These are phyloP conservation scores for Fusarium compactum DNA, from an alignment of 2,329 filamentous ascomycete genomes.

Conservation along the genomic window DNA sequence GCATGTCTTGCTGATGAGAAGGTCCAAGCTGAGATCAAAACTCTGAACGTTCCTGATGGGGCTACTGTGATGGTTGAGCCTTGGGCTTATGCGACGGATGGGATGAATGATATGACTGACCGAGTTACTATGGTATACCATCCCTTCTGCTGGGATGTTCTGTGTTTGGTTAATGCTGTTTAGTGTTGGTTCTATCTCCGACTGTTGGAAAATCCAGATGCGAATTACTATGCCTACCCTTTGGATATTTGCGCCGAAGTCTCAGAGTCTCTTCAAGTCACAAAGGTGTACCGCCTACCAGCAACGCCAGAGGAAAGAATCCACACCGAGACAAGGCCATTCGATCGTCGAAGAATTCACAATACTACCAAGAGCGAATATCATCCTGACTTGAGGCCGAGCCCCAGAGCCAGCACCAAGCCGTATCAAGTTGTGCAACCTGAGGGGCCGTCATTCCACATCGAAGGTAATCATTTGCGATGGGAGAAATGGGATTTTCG, in stretches of 20 bases:
- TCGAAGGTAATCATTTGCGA: conserved; percentile 57
- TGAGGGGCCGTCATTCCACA: conserved; percentile 51
- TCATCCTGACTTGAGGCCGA: conserved; percentile 47
- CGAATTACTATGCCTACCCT: conserved; percentile 68
- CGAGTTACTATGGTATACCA: conserved; percentile 61
- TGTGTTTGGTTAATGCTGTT: fast-evolving
- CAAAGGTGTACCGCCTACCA: conserved; percentile 61
- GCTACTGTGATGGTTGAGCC: conserved; percentile 63
- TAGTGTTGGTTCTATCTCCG: conserved; percentile 49
- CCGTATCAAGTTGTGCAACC: conserved; percentile 50
- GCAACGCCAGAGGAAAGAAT: conserved; percentile 48
- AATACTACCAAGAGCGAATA: conserved; percentile 57
- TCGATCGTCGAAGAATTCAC: conserved; percentile 58
- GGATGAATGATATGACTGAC: conserved; percentile 62
- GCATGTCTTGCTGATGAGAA: conserved; percentile 58
- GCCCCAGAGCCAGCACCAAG: conserved; percentile 47
- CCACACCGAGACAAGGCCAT: conserved; percentile 50
- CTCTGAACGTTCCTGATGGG: conserved; percentile 58
- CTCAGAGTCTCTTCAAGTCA: conserved; percentile 59
- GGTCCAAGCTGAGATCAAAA: conserved; percentile 58
- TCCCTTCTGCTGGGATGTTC: fast-evolving
- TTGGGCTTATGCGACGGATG: conserved; percentile 68
- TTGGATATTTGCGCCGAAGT: conserved; percentile 64
- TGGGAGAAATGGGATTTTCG: conserved; percentile 77
- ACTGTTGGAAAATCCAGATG: conserved; percentile 57